These are phyloP conservation scores for Colletotrichum lindemuthianum DNA, from an alignment of 2,329 filamentous ascomycete species.

Conservation along the genomic window DNA sequence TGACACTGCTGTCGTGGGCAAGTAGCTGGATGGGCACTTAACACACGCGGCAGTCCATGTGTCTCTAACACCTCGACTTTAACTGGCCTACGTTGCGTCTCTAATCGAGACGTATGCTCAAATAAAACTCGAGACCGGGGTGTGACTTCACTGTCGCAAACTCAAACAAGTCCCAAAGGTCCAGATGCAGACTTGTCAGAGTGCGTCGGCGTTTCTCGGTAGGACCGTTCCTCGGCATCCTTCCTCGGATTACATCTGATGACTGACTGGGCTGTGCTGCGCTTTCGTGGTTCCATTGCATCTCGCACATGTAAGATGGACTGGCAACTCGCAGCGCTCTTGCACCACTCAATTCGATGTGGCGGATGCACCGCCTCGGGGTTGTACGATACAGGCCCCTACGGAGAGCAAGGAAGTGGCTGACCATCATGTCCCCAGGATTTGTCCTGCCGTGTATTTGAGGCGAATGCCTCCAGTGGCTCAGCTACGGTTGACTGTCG, in stretches of 20 bases:
- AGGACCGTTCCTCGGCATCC: not conserved
- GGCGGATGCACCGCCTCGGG: slow-evolving; percentile 28
- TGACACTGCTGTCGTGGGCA: not conserved
- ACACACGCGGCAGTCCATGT: slow-evolving; percentile 30
- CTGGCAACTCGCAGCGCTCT: not conserved
- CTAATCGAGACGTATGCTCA: not conserved
- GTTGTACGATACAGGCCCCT: slow-evolving; percentile 16
- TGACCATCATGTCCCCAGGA: slow-evolving; percentile 14
- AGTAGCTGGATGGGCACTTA: not conserved
- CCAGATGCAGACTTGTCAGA: not conserved
- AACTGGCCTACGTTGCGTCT: slow-evolving; percentile 14
- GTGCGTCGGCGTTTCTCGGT: not conserved
- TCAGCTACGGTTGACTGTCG: slow-evolving; percentile 4
- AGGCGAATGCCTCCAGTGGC: slow-evolving; percentile 4
- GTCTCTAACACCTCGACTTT: slow-evolving; percentile 2
- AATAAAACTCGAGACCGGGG: not conserved
- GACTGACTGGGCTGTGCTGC: not conserved
- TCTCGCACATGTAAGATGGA: not conserved
- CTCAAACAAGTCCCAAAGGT: slow-evolving; percentile 1
- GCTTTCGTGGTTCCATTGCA: not conserved
- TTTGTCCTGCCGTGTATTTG: not conserved
- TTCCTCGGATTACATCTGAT: not conserved
- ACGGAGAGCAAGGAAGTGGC: slow-evolving; percentile 7
- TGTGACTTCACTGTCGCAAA: slow-evolving; percentile 13
- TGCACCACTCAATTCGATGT: not conserved